Evolutionary conservation across 2,329 filamentous ascomycete species (phyloP), one percentile per base, ranked within the genome.

Genomic region (Penicillium sp.): DNA sequence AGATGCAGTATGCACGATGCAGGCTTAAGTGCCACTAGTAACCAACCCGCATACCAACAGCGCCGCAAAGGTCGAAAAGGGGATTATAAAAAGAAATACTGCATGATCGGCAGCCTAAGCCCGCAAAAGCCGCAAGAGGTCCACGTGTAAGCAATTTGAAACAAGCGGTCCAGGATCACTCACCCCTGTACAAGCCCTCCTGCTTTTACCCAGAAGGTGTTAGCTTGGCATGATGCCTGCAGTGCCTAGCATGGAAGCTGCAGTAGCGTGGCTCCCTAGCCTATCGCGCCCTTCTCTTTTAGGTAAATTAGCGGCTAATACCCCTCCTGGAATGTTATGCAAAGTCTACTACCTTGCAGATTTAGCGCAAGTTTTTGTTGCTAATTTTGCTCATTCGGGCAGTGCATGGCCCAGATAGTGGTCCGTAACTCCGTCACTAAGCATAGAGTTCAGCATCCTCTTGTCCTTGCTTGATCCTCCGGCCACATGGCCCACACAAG

Each of bases 401-500:
- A 7, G 33, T 52, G 51, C 51, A 26, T 35, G 33, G 25, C 6
- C 45, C n/a, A 10, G 25, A 28, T 30, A 48, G 45, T 7, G 13
- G 26, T 48, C 45, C 30, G 45, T 48, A 48, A n/a, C 45, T 28
- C 28, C 30, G 45, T 48, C 19, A 22, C 19, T 22, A 22, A 22
- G 19, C 19, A 30, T 51, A 28, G 48, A 33, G 26, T 22, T 35
- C 33, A 35, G 33, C 11, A 13, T 13, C 38, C 8, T 22, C 33
- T 25, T 22, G 30, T 51, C 13, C 7, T 33, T 35, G 8, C 48
- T 10, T 37, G 58, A 56, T 53, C 53, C 51, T 55, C 46, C 25
- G 45, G 25, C 58, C 58, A 60, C 49, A 53, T 60, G 58, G 58
- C n/a, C 13, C 11, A 22, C 22, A 13, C 58, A 52, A 30, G 53